Percentiles rank a stretch among this genome's conserved stretches.
Conservation (phyloP, 345 rosid genomes). For the Combretum micranthum region DNA sequence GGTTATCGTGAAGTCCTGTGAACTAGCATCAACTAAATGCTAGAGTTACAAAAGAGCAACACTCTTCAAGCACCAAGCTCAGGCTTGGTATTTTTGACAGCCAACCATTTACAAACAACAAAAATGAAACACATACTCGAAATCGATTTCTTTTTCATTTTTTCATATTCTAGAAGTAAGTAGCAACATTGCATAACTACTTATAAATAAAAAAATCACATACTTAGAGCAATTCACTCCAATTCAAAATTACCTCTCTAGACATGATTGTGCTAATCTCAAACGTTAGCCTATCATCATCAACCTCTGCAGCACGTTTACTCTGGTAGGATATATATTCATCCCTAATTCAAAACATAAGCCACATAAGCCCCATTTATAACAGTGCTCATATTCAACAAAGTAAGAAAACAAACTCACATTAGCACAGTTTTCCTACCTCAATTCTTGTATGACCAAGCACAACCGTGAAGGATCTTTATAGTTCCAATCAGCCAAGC, state of each 20-base stretch:
- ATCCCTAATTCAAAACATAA: conserved; percentile 34
- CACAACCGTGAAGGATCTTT: conserved; percentile 57
- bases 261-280: conserved; percentile 81
- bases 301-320: conserved; percentile 61
- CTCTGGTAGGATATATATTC: conserved; percentile 55
- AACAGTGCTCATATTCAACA: conserved; percentile 4
- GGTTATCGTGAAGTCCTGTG: too few species aligned
- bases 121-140: too few species aligned
- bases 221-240: not conserved
- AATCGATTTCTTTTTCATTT: not conserved
- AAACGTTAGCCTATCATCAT: conserved; percentile 80
- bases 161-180: conserved; percentile 3
- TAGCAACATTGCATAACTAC: not conserved
- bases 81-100: too few species aligned
- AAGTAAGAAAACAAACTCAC: conserved; percentile 3
- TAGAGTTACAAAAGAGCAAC: too few species aligned
- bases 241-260: conserved; percentile 57
- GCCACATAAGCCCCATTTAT: not conserved
- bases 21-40: too few species aligned
- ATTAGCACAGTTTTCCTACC: conserved; percentile 29
- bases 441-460: conserved; percentile 63
- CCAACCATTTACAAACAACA: too few species aligned
- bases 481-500: conserved; percentile 60
- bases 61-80: too few species aligned
- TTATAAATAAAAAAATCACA: too few species aligned